Base-by-base conservation (phyloP, 768 basidiomycete species). In the Mycena floridula region DNA sequence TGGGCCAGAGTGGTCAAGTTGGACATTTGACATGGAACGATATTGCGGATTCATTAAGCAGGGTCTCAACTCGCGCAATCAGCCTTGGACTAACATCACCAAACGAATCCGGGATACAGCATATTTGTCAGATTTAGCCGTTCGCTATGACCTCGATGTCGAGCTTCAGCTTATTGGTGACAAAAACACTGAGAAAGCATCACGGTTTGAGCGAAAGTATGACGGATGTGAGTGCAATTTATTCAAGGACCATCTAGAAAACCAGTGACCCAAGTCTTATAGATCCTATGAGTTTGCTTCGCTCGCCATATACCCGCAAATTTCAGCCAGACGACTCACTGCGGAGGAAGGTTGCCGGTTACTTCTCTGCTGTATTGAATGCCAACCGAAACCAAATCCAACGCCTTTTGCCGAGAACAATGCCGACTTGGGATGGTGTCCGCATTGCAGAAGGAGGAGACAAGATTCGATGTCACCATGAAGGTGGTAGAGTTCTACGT, bases 1-100 rank as follows among this genome's bases (percentile, higher is more conserved):
- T 46, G 67, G 63, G 1, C 66, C 67, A n/a, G 50, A 58, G 2
- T 67, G 66, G 58, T 39, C 56, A 0, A 58, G 50, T 8, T 68
- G 67, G 68, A 56, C 63, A 2, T 69, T 67, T 43, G 53, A 49
- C 20, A 60, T 68, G 54, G 67, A 70, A 43, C 41, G 59, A 0
- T 63, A 54, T 26, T 68, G 65, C 51, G 64, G 63, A 0, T 43
- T 36, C 6, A 51, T 69, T 8, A 51, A 59, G 30, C 25, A 35
- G 0, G 52, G 40, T 5, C 39, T 69, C 13, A 46, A 46, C 16
- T 59, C 55, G 2, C 43, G 48, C 12, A 15, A 23, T 7, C 46
- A 54, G 27, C 68, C 65, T 15, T 67, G 54, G 54, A 52, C 53
- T 1, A 56, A 57, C 25, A 44, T 67, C 9, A 56, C 52, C 41